These are phyloP conservation scores for Astraeus odoratus DNA, from an alignment of 768 basidiomycete species.

Conservation along the genomic window DNA sequence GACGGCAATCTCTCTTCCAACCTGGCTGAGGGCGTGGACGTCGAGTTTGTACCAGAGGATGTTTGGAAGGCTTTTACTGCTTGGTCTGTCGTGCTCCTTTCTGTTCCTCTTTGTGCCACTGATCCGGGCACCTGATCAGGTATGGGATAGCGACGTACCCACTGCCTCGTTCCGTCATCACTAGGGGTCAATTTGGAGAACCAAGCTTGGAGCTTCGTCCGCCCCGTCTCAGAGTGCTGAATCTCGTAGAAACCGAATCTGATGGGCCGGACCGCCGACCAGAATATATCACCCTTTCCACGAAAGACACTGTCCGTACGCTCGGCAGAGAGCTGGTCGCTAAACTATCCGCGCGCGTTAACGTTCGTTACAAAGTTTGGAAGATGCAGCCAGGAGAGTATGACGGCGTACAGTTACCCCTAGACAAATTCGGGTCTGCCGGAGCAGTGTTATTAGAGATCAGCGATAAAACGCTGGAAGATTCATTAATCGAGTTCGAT, in stretches of 20 bases:
- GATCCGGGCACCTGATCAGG: constrained; percentile 37
- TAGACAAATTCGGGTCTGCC: constrained; percentile 17
- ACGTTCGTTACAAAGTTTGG: constrained; percentile 56
- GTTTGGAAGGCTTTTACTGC: constrained; percentile 62
- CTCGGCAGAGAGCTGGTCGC: constrained; percentile 37
- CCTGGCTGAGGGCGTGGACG: constrained; percentile 57
- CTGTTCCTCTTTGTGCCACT: not conserved
- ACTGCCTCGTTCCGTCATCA: constrained; percentile 62
- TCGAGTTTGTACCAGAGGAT: constrained; percentile 66
- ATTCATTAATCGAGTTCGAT: constrained; percentile 48
- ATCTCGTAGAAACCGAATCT: constrained; percentile 28
- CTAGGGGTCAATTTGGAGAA: constrained; percentile 44
- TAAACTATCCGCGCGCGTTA: constrained; percentile 26
- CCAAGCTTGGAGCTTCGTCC: constrained; percentile 67
- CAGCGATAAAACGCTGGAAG: constrained; percentile 47
- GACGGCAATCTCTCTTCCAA: constrained; percentile 38
- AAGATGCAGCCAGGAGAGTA: constrained; percentile 37
- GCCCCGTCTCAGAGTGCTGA: constrained; percentile 52
- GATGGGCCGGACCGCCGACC: constrained; percentile 23
- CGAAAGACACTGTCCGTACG: constrained; percentile 40
- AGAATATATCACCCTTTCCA: constrained; percentile 40
- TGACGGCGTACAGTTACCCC: constrained; percentile 24
- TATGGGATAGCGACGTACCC: constrained; percentile 56
- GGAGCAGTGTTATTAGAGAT: constrained; percentile 36
- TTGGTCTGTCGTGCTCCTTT: constrained; percentile 39